These are phyloP conservation scores for Tolypocladium ophioglossoides DNA, from an alignment of 2,329 filamentous ascomycete species.

Conservation along the genomic window DNA sequence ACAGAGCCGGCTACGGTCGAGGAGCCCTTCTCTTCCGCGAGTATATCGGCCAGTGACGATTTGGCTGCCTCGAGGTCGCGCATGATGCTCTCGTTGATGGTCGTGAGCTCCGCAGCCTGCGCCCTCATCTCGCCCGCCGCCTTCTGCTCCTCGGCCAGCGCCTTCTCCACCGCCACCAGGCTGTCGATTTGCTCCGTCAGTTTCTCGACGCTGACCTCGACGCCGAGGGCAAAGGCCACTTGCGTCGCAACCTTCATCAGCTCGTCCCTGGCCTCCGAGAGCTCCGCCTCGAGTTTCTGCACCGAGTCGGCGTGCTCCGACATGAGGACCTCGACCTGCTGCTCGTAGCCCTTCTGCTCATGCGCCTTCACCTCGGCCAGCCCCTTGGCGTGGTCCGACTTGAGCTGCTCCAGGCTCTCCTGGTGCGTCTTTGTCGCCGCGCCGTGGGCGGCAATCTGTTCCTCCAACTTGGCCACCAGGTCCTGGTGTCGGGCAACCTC, in stretches of 20 bases:
- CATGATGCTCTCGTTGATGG: conserved; percentile 48
- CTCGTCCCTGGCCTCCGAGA: conserved; percentile 55
- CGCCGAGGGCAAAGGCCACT: conserved; percentile 47
- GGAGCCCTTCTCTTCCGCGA: conserved; percentile 35
- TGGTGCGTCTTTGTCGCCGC: conserved; percentile 44
- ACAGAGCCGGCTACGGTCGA: conserved; percentile 33
- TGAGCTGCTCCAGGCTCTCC: conserved; percentile 37
- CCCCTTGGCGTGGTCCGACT: conserved; percentile 38
- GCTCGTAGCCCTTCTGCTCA: conserved; percentile 46
- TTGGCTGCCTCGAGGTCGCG: conserved; percentile 53
- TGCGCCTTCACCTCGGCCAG: conserved; percentile 35
- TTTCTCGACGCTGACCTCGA: conserved; percentile 58
- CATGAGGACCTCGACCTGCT: conserved; percentile 47
- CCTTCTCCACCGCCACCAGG: conserved; percentile 47
- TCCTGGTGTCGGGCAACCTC: conserved; percentile 35
- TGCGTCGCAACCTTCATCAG: conserved; percentile 54
- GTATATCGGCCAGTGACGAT: conserved; percentile 39
- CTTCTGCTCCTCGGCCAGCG: conserved; percentile 46
- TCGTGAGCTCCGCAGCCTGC: conserved; percentile 43
- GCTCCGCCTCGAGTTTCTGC: conserved; percentile 48
- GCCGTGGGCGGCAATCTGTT: conserved; percentile 50
- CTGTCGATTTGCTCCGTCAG: conserved; percentile 51
- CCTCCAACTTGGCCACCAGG: conserved; percentile 42
- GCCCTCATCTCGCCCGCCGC: conserved; percentile 46
- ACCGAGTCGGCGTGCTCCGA: conserved; percentile 48